Evolutionary conservation across 495 filamentous ascomycete genomes (phyloP).

Genomic region (Penicillium herquei): DNA sequence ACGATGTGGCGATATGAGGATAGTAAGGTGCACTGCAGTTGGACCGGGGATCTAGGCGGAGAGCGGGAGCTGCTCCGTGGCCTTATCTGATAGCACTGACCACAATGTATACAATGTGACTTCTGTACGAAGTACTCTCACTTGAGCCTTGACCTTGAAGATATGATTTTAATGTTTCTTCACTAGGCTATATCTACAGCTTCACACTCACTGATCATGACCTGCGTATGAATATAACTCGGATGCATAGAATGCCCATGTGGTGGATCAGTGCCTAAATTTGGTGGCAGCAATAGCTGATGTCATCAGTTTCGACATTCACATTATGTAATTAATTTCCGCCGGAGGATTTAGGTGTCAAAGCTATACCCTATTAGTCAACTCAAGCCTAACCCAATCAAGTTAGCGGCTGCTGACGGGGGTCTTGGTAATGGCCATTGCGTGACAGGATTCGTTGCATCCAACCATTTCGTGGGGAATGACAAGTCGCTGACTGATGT

Average conservation of each 20-base stretch:
- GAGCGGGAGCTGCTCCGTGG: slow-evolving; percentile 31
- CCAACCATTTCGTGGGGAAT: not conserved
- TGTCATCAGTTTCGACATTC: not conserved
- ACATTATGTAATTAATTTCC: not conserved
- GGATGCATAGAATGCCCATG: too few species aligned
- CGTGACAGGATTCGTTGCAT: slow-evolving; percentile 4
- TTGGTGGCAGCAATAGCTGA: too few species aligned
- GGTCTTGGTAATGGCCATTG: slow-evolving; percentile 27
- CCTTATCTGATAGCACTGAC: slow-evolving; percentile 27
- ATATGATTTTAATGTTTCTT: too few species aligned
- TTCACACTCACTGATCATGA: too few species aligned
- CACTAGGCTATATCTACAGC: too few species aligned
- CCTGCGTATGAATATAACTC: too few species aligned
- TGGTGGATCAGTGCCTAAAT: too few species aligned
- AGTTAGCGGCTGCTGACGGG: slow-evolving; percentile 27
- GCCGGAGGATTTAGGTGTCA: not conserved
- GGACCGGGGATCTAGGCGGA: slow-evolving; percentile 8
- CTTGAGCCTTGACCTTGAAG: too few species aligned
- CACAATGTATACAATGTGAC: not conserved
- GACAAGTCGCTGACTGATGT: slow-evolving; percentile 25
- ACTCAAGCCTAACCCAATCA: not conserved
- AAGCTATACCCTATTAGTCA: slow-evolving; percentile 3
- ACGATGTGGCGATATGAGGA: not conserved
- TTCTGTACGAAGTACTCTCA: too few species aligned
- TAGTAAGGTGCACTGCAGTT: not conserved